Evolutionary conservation across 108 stramenopile species (phyloP), one percentile per base, ranked within the genome.

Genomic region (Aurantiochytrium sp.): DNA sequence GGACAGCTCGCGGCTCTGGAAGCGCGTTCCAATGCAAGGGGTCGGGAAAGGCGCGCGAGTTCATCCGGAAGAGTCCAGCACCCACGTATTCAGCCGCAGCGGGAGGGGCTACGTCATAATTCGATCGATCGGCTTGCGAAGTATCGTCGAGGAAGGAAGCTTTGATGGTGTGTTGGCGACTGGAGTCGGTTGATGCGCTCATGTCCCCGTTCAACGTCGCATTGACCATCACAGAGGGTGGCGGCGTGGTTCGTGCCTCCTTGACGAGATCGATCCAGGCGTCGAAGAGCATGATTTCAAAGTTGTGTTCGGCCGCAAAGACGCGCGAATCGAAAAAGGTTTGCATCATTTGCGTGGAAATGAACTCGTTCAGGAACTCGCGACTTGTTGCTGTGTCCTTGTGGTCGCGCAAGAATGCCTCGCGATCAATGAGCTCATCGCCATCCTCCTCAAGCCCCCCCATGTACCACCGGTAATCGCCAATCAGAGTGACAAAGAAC

Each of bases 271-370:
- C 76, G 28, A 83, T 83, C 76, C 76, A 83, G 19, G 76, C 76
- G 28, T 83, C 76, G 2, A 83, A 83, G 76, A 83, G 76, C 76
- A 83, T 83, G 28, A 83, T 83, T 23, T 83, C 76, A 23, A 83
- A 83, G 51, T 83, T 83, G 49, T 53, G 45, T 23, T 83, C 76
- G n/a, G 76, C 76, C n/a, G 76, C 76, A 53, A 83, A 83, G 28
- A 83, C 51, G 25, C 76, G 45, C n/a, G 45, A 47, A 23, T 83
- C 76, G 28, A 83, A 83, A 53, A 83, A 83, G 19, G 51, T 53
- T 23, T 83, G 76, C 76, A 83, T 83, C 76, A 83, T 83, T 23
- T 83, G 76, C n/a, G 76, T 83, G 0, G 49, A 53, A 23, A 83
- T 23, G 51, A 83, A 83, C 0, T 83, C 49, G 23, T 83, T 53